phyloP scores from a whole-genome alignment of 768 basidiomycete species.

The Agaricus bisporus region DNA sequence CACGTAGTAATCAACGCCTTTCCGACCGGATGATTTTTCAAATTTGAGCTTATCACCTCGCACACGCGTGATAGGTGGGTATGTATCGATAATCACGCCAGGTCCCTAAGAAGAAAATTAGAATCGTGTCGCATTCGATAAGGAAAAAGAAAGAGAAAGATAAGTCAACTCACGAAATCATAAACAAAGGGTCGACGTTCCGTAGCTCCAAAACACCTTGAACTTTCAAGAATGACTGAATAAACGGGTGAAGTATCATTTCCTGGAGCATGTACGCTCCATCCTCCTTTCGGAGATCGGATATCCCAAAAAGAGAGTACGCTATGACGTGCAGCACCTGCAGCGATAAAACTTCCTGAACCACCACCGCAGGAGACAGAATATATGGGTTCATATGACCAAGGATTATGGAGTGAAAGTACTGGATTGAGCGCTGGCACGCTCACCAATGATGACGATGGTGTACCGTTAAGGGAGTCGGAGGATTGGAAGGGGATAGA shows the following conservation, averaged over 20 bases:
- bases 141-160: not conserved
- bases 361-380: conserved; percentile 73
- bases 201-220: conserved; percentile 73
- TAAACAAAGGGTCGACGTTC: conserved; percentile 73
- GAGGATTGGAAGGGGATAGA: not conserved
- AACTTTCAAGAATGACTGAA: conserved; percentile 65
- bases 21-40: conserved; percentile 24
- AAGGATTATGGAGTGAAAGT: conserved; percentile 57
- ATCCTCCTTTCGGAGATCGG: conserved; percentile 52
- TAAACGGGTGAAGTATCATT: conserved; percentile 80
- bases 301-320: conserved; percentile 83
- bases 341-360: conserved; percentile 56
- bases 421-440: conserved; percentile 45
- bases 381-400: conserved; percentile 71
- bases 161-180: conserved; percentile 50
- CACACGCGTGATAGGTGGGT: conserved; percentile 33
- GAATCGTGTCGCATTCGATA: not conserved
- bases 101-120: conserved; percentile 37
- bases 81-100: conserved; percentile 49
- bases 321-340: conserved; percentile 71
- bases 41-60: conserved; percentile 13
- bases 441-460: not conserved
- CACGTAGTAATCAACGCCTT: conserved; percentile 43
- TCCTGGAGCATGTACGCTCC: conserved; percentile 77
- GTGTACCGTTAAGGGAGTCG: too few species aligned